phyloP scores from a whole-genome alignment of 2,329 filamentous ascomycete species.

The Pezicula carpinea region DNA sequence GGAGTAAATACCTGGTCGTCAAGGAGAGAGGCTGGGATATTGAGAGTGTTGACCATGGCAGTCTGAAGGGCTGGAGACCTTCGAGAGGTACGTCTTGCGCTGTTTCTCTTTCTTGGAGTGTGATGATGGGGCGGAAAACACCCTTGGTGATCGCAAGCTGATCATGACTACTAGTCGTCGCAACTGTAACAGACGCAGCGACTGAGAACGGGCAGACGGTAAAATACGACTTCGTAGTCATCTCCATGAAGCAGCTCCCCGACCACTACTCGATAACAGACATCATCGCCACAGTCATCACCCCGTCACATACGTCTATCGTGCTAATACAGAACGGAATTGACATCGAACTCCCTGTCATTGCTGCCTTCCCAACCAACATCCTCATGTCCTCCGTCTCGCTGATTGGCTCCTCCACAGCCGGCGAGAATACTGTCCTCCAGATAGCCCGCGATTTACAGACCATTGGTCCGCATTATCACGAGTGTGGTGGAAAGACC shows the following conservation, averaged over 20 bases:
- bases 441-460: conserved; percentile 15
- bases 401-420: conserved; percentile 15
- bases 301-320: conserved; percentile 11
- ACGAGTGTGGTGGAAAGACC: conserved; percentile 5
- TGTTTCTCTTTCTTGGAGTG: no score
- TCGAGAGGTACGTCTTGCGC: conserved; percentile 8
- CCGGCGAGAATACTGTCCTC: conserved; percentile 8
- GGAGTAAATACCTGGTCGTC: conserved; percentile 16
- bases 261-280: conserved; percentile 12
- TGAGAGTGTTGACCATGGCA: conserved; percentile 20
- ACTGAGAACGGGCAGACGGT: conserved; percentile 11
- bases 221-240: conserved; percentile 17
- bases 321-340: conserved; percentile 21
- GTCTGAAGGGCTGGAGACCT: conserved; percentile 15
- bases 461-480: conserved; percentile 17
- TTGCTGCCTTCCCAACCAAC: conserved; percentile 14
- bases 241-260: conserved; percentile 17
- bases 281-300: conserved; percentile 14
- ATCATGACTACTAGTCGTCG: not conserved
- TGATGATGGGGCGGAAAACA: no score
- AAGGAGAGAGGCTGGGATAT: conserved; percentile 18
- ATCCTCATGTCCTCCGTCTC: conserved; percentile 15
- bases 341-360: conserved; percentile 17
- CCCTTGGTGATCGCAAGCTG: no score
- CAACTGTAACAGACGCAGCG: conserved; percentile 2